Evolutionary conservation across 2,329 filamentous ascomycete species (phyloP).

Genomic region (Allantophomopsis cytisporea): DNA sequence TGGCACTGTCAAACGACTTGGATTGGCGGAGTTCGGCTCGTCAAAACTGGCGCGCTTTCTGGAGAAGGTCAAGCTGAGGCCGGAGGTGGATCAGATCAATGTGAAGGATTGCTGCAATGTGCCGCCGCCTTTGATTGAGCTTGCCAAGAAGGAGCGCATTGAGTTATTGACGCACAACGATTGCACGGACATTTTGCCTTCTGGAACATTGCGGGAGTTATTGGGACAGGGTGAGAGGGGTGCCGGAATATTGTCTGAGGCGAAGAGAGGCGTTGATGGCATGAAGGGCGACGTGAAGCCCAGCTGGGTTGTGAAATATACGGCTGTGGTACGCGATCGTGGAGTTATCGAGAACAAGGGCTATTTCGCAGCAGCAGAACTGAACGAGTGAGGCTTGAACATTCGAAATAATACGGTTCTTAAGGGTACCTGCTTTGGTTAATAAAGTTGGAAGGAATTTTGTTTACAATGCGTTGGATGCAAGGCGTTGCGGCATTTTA

Average conservation of each 20-base stretch:
- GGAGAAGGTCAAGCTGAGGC: conserved; percentile 53
- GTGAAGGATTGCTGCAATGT: conserved; percentile 92
- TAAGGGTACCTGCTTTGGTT: no score
- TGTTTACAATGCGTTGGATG: no score
- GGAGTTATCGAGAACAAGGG: conserved; percentile 98
- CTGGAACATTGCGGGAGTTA: conserved; percentile 73
- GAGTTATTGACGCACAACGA: conserved; percentile 90
- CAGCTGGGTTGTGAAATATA: conserved; percentile 96
- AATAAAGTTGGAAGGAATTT: not conserved
- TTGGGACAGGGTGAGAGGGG: conserved; percentile 60
- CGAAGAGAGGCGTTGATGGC: conserved; percentile 30
- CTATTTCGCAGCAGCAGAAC: conserved; percentile 79
- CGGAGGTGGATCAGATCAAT: conserved; percentile 90
- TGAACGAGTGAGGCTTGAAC: conserved; percentile 27
- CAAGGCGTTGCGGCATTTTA: no score
- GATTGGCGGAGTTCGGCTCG: conserved; percentile 83
- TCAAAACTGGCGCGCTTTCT: conserved; percentile 72
- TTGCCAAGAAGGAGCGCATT: conserved; percentile 73
- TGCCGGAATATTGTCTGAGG: conserved; percentile 56
- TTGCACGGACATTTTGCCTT: conserved; percentile 80
- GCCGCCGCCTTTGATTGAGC: conserved; percentile 69
- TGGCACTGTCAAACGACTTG: conserved; percentile 62
- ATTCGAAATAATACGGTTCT: no score
- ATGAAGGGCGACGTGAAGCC: conserved; percentile 69
- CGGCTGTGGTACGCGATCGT: conserved; percentile 82